Evolutionary conservation across 73 alveolate genomes (phyloP).

Genomic region (Paramecium sonneborni): DNA sequence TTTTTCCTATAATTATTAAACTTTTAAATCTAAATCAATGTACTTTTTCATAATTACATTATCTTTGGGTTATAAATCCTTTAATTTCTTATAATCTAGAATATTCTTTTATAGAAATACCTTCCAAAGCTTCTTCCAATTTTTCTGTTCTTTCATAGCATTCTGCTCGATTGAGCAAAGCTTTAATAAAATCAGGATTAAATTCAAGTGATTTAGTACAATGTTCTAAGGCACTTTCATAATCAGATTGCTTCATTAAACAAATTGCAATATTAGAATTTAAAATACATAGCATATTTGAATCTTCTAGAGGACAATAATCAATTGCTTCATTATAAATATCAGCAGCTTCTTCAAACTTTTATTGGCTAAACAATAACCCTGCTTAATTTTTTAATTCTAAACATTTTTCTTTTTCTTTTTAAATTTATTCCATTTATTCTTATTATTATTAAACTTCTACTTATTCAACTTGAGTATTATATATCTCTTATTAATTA

Average conservation of each 20-base stretch:
- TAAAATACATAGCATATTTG: constrained; percentile 53
- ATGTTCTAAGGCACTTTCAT: constrained; percentile 50
- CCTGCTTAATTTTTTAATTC: constrained; percentile 68
- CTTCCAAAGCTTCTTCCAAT: constrained; percentile 66
- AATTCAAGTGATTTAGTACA: constrained; percentile 58
- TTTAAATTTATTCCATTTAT: background rate
- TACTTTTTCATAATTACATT: background rate
- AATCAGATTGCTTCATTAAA: constrained; percentile 24
- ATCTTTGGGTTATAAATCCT: constrained; percentile 54
- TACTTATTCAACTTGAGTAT: background rate
- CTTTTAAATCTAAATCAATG: constrained; percentile 11
- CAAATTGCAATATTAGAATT: constrained; percentile 67
- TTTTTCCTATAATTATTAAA: constrained; percentile 22
- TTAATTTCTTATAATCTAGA: constrained; percentile 58
- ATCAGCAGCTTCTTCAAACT: constrained; percentile 47
- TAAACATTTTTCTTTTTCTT: constrained; percentile 56
- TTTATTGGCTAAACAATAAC: background rate
- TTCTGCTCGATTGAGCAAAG: constrained; percentile 60
- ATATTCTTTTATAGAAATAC: background rate
- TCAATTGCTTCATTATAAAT: constrained; percentile 59
- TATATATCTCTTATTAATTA: background rate
- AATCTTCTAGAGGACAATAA: constrained; percentile 55
- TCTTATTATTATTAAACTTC: background rate
- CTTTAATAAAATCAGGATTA: constrained; percentile 69
- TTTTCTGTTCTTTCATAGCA: constrained; percentile 66